phyloP scores from a whole-genome alignment of 768 basidiomycete species.

The Porphyrellus cyaneotinctus region DNA sequence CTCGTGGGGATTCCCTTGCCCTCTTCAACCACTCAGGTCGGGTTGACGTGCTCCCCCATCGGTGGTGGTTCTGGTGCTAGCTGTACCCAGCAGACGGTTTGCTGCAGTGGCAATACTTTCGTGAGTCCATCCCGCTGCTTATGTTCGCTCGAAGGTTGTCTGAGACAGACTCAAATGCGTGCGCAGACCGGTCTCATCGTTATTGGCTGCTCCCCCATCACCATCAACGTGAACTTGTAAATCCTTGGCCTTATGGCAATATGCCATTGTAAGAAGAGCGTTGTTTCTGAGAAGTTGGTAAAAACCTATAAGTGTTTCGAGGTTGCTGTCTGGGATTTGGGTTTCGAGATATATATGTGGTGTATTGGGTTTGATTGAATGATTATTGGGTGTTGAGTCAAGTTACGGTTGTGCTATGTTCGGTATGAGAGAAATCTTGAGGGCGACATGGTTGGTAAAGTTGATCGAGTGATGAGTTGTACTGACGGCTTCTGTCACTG shows the following conservation, averaged over 20 bases:
- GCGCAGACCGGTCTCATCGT: neutral
- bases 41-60: neutral
- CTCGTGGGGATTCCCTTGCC: neutral
- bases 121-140: neutral
- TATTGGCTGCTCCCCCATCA: constrained; percentile 1
- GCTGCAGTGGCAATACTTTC: neutral
- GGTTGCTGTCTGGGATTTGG: no score
- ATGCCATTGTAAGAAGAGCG: neutral
- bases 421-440: no score
- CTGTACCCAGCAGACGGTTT: neutral
- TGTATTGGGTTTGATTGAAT: no score
- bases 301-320: neutral
- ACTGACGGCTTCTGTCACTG: no score
- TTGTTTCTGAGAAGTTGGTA: neutral
- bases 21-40: neutral
- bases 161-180: neutral
- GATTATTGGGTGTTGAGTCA: no score
- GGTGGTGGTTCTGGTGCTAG: neutral
- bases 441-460: no score
- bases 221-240: neutral
- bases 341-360: no score
- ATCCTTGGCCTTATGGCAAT: neutral
- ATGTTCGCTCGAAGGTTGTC: neutral
- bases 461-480: no score
- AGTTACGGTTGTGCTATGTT: no score